Conservation (phyloP, 2,329 filamentous ascomycete genomes). For the Phaeosphaeriaceae sp. region DNA sequence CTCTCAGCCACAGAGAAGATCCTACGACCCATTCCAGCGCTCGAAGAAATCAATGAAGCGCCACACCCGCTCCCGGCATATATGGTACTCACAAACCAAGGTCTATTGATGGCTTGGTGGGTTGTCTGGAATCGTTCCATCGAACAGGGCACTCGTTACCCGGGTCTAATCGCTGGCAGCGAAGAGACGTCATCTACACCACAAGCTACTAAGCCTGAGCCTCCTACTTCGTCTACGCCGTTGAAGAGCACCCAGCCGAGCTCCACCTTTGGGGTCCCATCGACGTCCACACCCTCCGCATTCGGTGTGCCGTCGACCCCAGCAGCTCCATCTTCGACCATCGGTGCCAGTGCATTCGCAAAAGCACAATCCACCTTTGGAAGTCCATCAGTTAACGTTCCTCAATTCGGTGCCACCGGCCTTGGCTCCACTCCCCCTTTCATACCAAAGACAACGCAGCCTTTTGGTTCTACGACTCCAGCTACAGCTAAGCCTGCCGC, state of each 20-base stretch:
- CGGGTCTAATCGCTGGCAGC: constrained; percentile 66
- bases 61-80: constrained; percentile 81
- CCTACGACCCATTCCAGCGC: constrained; percentile 75
- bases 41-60: constrained; percentile 80
- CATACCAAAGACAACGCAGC: constrained; percentile 22
- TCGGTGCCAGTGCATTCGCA: constrained; percentile 9
- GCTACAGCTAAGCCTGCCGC: constrained; percentile 17
- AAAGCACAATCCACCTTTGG: constrained; percentile 34
- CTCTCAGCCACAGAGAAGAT: constrained; percentile 84
- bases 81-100: constrained; percentile 87
- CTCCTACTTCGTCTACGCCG: constrained; percentile 22
- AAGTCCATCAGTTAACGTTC: constrained; percentile 18
- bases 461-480: constrained; percentile 21
- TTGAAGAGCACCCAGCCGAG: constrained; percentile 13
- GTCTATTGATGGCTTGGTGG: constrained; percentile 87
- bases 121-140: constrained; percentile 89
- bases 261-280: constrained; percentile 18
- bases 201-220: constrained; percentile 16
- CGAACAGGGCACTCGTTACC: constrained; percentile 73
- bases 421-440: constrained; percentile 21
- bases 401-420: constrained; percentile 31
- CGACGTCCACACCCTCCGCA: constrained; percentile 7
- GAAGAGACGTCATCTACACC: constrained; percentile 35
- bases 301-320: constrained; percentile 23
- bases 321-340: constrained; percentile 4